Evolutionary conservation across 192 early-diverging fungal species (phyloP).

Genomic region (Mortierella alpina): DNA sequence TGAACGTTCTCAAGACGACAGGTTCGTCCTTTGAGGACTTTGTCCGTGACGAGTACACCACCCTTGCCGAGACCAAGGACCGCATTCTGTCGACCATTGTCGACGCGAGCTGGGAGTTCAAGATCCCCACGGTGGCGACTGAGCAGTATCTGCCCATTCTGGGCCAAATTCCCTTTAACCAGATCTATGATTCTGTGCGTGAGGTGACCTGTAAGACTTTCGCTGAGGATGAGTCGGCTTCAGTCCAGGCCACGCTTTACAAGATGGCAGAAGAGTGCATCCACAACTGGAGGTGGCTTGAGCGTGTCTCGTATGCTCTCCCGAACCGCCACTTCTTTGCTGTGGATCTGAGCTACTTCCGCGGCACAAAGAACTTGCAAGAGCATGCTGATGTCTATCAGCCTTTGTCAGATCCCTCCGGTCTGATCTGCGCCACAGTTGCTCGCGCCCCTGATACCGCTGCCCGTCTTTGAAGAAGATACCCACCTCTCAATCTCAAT

Average conservation of each 20-base stretch:
- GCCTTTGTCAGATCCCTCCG: conserved; percentile 79
- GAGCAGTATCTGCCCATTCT: conserved; percentile 30
- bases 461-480: conserved; percentile 25
- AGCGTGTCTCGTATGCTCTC: conserved; percentile 74
- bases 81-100: conserved; percentile 82
- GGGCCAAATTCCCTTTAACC: conserved; percentile 60
- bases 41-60: conserved; percentile 78
- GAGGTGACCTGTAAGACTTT: conserved; percentile 80
- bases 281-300: conserved; percentile 65
- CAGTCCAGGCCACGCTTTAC: conserved; percentile 85
- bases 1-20: conserved; percentile 87
- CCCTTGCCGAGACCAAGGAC: conserved; percentile 78
- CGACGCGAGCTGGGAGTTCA: conserved; percentile 75
- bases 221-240: conserved; percentile 79
- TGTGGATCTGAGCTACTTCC: conserved; percentile 75
- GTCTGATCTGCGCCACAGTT: conserved; percentile 77
- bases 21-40: conserved; percentile 83
- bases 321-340: conserved; percentile 86
- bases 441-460: conserved; percentile 59
- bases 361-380: conserved; percentile 74
- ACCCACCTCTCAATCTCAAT: not conserved
- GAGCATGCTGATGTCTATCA: conserved; percentile 78
- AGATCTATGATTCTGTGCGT: conserved; percentile 66
- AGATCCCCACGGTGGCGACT: conserved; percentile 17
- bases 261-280: conserved; percentile 77